Percentiles rank a stretch among this genome's conserved stretches.
phyloP scores from a whole-genome alignment of 2,329 filamentous ascomycete genomes.

The Paecilomyces formosus region DNA sequence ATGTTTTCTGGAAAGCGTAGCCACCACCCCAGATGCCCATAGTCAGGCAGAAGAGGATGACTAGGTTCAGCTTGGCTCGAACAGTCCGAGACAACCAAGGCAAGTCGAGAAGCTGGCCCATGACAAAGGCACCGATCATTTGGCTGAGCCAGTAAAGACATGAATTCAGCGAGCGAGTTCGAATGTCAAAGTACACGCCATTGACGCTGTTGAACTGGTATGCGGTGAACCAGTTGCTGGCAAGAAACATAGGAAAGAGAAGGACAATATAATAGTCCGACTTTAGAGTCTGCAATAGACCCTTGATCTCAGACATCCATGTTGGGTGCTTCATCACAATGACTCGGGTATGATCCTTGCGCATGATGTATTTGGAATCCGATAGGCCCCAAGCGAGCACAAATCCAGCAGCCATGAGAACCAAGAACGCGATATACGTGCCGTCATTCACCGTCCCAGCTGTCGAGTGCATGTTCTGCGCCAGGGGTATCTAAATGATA shows the following conservation, averaged over 20 bases:
- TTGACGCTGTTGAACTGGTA: conserved; percentile 75
- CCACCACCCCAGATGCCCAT: conserved; percentile 78
- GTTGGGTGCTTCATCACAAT: conserved; percentile 88
- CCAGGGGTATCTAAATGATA: conserved; percentile 33
- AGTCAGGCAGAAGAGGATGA: conserved; percentile 58
- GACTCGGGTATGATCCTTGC: conserved; percentile 69
- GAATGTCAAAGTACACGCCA: conserved; percentile 61
- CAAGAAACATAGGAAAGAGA: conserved; percentile 75
- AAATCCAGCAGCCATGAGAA: conserved; percentile 71
- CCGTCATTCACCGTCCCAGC: conserved; percentile 51
- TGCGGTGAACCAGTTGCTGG: conserved; percentile 72
- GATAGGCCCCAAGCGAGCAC: conserved; percentile 61
- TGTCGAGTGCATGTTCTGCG: conserved; percentile 37
- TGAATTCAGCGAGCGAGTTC: conserved; percentile 69
- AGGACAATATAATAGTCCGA: conserved; percentile 65
- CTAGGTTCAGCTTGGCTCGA: conserved; percentile 59
- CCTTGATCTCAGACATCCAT: conserved; percentile 70
- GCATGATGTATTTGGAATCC: conserved; percentile 64
- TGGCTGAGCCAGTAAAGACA: conserved; percentile 73
- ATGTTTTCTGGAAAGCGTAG: conserved; percentile 64
- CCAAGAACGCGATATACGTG: conserved; percentile 81
- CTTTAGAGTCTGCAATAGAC: conserved; percentile 65
- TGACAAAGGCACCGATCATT: conserved; percentile 66
- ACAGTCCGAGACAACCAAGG: conserved; percentile 52
- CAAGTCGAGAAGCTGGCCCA: conserved; percentile 65